Conservation (phyloP, 495 filamentous ascomycete species). For the Cudoniella acicularis region DNA sequence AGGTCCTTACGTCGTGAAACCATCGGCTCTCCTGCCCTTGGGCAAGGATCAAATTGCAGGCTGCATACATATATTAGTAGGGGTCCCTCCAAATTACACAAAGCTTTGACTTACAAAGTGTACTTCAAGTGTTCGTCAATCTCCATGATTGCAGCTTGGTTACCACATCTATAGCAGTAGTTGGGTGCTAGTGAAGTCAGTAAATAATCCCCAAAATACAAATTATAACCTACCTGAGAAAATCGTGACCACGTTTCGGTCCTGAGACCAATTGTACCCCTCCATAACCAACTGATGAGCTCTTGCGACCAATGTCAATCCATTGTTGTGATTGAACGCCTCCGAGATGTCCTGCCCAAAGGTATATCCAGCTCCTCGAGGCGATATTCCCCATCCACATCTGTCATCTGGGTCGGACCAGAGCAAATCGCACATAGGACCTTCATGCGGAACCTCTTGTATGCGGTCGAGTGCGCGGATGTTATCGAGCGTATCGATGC, state of each 20-base stretch:
- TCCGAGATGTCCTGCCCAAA: slow-evolving; percentile 99
- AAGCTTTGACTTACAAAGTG: slow-evolving; percentile 78
- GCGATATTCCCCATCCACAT: slow-evolving; percentile 98
- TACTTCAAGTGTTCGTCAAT: slow-evolving; percentile 99
- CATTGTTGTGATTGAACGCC: slow-evolving; percentile 99
- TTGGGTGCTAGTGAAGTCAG: slow-evolving; percentile 64
- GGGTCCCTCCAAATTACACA: slow-evolving; percentile 4
- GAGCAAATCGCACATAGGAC: slow-evolving; percentile 96
- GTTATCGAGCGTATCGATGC: slow-evolving; percentile 97
- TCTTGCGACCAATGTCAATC: slow-evolving; percentile 89
- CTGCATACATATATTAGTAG: slow-evolving; percentile 46
- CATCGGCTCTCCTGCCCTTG: slow-evolving; percentile 96
- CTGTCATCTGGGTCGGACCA: slow-evolving; percentile 98
- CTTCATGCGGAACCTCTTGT: slow-evolving; percentile 97
- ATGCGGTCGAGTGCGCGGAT: slow-evolving; percentile 94
- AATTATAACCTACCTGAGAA: slow-evolving; percentile 60
- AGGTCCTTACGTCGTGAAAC: slow-evolving; percentile 75
- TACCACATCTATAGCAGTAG: slow-evolving; percentile 98
- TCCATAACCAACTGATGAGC: slow-evolving; percentile 99
- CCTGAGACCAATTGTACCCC: slow-evolving; percentile 99
- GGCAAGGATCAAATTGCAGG: slow-evolving; percentile 99
- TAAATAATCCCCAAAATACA: not conserved
- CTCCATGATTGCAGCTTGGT: slow-evolving; percentile 99
- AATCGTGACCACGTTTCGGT: slow-evolving; percentile 79
- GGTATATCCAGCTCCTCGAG: slow-evolving; percentile 95